Base-by-base conservation (phyloP, 495 filamentous ascomycete genomes). In the Penicillium tannophilum region DNA sequence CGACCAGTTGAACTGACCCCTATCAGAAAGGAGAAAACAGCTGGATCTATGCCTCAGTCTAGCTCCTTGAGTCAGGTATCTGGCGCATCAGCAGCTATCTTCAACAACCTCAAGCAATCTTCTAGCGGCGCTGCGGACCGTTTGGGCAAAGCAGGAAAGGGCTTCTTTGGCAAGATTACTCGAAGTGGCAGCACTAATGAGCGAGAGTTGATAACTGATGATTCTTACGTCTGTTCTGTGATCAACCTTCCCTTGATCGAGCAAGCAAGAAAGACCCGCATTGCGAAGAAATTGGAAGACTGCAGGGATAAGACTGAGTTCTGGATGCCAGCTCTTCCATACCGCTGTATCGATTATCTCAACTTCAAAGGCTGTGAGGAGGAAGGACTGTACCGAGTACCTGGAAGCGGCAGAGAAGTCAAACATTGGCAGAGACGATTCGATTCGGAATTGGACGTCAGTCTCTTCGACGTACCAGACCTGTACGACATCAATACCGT, bases 401-500 rank as follows among this genome's bases (percentile, higher is more conserved):
- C 92, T 30, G 92, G 92, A 26, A 92, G 90, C 67, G 89, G 86
- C 16, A 85, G 85, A 45, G 84, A 91, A 63, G 87, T 97, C 63
- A 93, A 91, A 71, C 85, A 88, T 56, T 97, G 91, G 89, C 90
- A 96, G 69, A 79, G 87, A 54, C 85, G 85, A 55, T 97, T 97
- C 68, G 92, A 97, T 61, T 82, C 86, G 88, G 91, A 96, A 67
- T 73, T 84, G 47, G 92, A 97, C 57, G 88, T 97, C 63, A 84
- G 93, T 63, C 85, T 97, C 6, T 92, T 97, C 56, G 85, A 90
- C 28, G 87, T 91, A 51, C 76, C 84, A 1, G 89, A 95, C 55
- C 83, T 96, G 0, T 93, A 96, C 71, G 92, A 97, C 68, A 92
- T 95, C 71, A 96, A 97, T 73, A 94, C 91, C 31, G 88, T 96